A percentile compares a stretch with the other conserved stretches of the same genome.
phyloP scores from a whole-genome alignment of 805 yeast species.

The Metschnikowia corniflorae region DNA sequence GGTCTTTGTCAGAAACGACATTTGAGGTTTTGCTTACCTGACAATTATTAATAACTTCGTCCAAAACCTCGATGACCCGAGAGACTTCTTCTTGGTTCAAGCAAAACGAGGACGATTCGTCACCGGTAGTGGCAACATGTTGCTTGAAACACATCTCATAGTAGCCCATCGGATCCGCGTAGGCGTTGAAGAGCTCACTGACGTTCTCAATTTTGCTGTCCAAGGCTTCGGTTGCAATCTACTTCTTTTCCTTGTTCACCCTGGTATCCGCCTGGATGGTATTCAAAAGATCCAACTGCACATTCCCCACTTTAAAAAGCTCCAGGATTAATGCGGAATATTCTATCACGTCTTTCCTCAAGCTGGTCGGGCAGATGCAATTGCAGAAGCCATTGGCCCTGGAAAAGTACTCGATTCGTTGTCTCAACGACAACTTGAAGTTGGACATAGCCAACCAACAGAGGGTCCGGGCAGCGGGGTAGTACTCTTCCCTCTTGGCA shows the following conservation, averaged over 20 bases:
- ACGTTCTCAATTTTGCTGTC: slow-evolving; percentile 65
- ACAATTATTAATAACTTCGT: too few species aligned
- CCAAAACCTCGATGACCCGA: too few species aligned
- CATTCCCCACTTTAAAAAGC: slow-evolving; percentile 77
- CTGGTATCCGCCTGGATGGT: slow-evolving; percentile 52
- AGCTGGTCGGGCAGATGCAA: slow-evolving; percentile 72
- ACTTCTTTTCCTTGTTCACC: slow-evolving; percentile 46
- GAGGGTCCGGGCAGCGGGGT: slow-evolving; percentile 75
- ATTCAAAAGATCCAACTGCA: slow-evolving; percentile 65
- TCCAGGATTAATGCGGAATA: slow-evolving; percentile 70
- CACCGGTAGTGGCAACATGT: too few species aligned
- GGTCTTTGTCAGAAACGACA: too few species aligned
- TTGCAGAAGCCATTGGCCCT: slow-evolving; percentile 92
- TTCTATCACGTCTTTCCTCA: slow-evolving; percentile 72
- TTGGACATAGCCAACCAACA: slow-evolving; percentile 71
- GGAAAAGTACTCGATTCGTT: slow-evolving; percentile 83
- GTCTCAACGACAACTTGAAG: slow-evolving; percentile 61
- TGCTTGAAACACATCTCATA: slow-evolving; percentile 75
- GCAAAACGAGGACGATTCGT: too few species aligned
- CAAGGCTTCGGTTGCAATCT: slow-evolving; percentile 49
- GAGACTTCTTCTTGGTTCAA: too few species aligned
- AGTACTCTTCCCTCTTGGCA: slow-evolving; percentile 74
- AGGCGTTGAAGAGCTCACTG: slow-evolving; percentile 79
- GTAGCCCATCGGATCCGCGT: slow-evolving; percentile 84
- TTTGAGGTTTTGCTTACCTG: too few species aligned